Percentiles rank a stretch among this genome's conserved stretches.
These are phyloP conservation scores for Quercus parvula DNA, from an alignment of 306 rosid genomes.

Conservation along the genomic window DNA sequence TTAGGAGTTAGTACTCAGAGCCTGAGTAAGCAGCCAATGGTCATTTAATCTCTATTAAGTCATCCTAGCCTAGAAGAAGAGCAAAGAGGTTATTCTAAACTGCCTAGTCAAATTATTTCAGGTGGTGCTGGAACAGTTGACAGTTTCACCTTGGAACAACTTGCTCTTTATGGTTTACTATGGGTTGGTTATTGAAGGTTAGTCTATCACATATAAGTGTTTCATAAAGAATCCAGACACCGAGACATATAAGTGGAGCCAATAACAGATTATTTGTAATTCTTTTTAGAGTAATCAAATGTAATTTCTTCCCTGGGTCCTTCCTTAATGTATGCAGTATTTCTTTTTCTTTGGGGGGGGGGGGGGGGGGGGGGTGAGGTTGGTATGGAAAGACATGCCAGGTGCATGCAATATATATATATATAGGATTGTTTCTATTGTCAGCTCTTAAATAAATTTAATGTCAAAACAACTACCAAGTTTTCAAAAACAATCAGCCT, in stretches of 20 bases:
- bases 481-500: background rate
- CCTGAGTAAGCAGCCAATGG: background rate
- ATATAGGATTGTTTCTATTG: background rate
- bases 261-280: constrained; percentile 3
- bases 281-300: constrained; percentile 5
- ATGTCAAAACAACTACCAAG: background rate
- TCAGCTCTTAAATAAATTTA: constrained; percentile 14
- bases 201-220: constrained; percentile 27
- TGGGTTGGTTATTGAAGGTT: constrained; percentile 78
- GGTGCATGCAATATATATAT: background rate
- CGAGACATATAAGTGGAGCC: constrained; percentile 13
- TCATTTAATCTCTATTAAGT: background rate
- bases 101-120: constrained; percentile 27
- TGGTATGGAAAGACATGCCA: background rate
- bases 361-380: background rate
- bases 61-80: background rate
- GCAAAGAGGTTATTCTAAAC: background rate
- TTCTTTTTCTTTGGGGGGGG: background rate
- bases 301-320: background rate
- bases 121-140: constrained; percentile 89
- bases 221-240: constrained; percentile 14
- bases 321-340: background rate
- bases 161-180: constrained; percentile 80
- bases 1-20: background rate
- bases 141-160: constrained; percentile 88